phyloP scores from a whole-genome alignment of 139 green algal genomes.

The Coelastrella sp. region DNA sequence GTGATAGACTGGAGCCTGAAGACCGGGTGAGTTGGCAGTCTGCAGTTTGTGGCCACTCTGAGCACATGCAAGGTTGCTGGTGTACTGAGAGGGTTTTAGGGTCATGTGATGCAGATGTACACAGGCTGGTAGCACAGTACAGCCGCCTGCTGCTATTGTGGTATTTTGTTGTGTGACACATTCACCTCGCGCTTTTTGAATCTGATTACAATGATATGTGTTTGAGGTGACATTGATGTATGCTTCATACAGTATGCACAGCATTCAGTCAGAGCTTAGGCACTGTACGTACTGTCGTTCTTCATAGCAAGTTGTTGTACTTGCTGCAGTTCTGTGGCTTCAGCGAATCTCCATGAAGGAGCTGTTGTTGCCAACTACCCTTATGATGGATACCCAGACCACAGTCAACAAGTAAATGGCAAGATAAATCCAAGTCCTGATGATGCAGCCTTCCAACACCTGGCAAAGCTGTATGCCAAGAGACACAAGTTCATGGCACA shows the following conservation, averaged over 20 bases:
- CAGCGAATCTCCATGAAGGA: conserved; percentile 82
- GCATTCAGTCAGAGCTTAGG: too few species aligned
- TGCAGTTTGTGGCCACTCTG: neutral
- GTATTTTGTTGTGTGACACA: too few species aligned
- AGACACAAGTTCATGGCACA: conserved; percentile 69
- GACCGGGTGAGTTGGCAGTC: neutral
- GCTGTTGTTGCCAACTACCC: conserved; percentile 91
- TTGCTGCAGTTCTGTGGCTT: conserved; percentile 66
- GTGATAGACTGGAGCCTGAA: conserved; percentile 79
- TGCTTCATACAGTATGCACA: too few species aligned
- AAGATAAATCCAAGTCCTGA: conserved; percentile 69
- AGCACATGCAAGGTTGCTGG: too few species aligned
- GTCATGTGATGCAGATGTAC: too few species aligned
- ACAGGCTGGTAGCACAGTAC: too few species aligned
- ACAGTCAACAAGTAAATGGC: conserved; percentile 16
- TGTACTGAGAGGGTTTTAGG: too few species aligned
- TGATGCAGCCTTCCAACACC: conserved; percentile 78
- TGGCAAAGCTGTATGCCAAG: conserved; percentile 81
- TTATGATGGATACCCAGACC: conserved; percentile 81
- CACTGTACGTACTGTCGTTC: too few species aligned
- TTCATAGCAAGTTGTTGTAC: neutral
- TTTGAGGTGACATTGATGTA: too few species aligned
- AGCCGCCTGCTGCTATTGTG: too few species aligned
- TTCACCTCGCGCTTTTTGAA: too few species aligned
- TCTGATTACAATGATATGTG: too few species aligned